A percentile compares a stretch with the other conserved stretches of the same genome.
Evolutionary conservation across 805 yeast genomes (phyloP).

Genomic region (Ogataea methylovora): DNA sequence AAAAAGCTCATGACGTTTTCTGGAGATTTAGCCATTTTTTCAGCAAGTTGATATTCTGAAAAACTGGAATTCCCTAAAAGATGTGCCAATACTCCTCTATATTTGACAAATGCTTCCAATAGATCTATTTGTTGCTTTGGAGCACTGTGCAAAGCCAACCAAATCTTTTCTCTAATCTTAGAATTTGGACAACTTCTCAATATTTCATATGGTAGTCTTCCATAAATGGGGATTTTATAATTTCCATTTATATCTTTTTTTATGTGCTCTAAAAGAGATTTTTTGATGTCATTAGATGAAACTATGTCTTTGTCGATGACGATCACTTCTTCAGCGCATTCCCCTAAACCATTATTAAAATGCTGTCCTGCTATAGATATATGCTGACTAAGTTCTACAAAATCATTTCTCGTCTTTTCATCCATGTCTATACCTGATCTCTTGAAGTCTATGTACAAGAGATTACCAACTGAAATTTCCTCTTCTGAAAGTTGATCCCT

Average conservation of each 20-base stretch:
- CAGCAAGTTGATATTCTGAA: constrained; percentile 75
- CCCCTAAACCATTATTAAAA: constrained; percentile 46
- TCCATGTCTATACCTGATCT: constrained; percentile 85
- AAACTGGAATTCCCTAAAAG: constrained; percentile 65
- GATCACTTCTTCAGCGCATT: constrained; percentile 18
- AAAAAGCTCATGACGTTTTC: constrained; percentile 68
- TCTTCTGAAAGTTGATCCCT: constrained; percentile 47
- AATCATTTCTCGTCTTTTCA: constrained; percentile 51
- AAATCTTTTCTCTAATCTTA: constrained; percentile 54
- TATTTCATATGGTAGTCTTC: constrained; percentile 57
- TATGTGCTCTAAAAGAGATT: constrained; percentile 10
- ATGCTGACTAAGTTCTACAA: constrained; percentile 71
- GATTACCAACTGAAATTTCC: constrained; percentile 75
- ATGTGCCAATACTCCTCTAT: constrained; percentile 64
- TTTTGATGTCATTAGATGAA: constrained; percentile 20
- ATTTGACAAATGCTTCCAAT: constrained; percentile 51
- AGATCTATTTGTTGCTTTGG: constrained; percentile 52
- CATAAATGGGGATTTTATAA: constrained; percentile 48
- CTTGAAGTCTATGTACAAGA: constrained; percentile 77
- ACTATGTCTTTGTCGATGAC: constrained; percentile 20
- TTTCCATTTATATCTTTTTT: constrained; percentile 29
- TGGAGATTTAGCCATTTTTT: constrained; percentile 84
- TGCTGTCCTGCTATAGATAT: constrained; percentile 78
- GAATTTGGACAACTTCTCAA: constrained; percentile 51
- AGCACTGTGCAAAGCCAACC: constrained; percentile 69